Base-by-base conservation (phyloP, 768 basidiomycete species). In the Boletus vinaceobasis region DNA sequence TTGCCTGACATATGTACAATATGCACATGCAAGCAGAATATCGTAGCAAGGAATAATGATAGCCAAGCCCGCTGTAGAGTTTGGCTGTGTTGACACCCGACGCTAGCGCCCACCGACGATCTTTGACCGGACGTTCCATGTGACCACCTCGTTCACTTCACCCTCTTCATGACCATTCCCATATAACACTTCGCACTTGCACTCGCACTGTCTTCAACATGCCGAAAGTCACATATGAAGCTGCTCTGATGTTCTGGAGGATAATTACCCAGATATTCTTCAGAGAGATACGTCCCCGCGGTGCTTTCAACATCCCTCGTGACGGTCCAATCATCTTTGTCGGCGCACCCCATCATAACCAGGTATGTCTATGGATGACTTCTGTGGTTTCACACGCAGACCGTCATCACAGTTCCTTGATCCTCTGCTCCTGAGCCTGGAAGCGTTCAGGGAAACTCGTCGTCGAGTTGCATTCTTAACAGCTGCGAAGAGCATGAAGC, bases 291-390 rank as follows among this genome's bases (percentile, higher is more conserved):
- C 81, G 96, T 55, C 91, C 94, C 4, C 79, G 96, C 71, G 92
- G 96, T 48, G 90, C 94, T 33, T 98, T 90, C 80, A 91, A 97
- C 69, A 91, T 98, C 55, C 96, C 96, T 26, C 80, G 79, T 53
- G 82, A 90, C 54, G 96, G 93, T 0, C 90, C 96, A 3, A 83
- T 96, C 50, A 91, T 98, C 60, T 94, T 97, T 70, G 93, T 93
- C 46, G 93, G 82, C 40, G 95, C 91, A 10, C 94, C 94, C 39
- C 94, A 98, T 71, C 84, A 86, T 65, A 97, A 97, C 70, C 92
- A 94, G 75, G 92, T 87, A 64, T 39, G 73, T 64, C 54, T 62
- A 56, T 52, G 42, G 32, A 55, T 35, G 38, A 31, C 26, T 11
- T 44, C 31, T 39, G 46, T 52, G 38, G 33, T 56, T 48, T 47